Evolutionary conservation across 75 land plant genomes (phyloP), one percentile per base, ranked within the genome.

Genomic region (Selaginella tamariscina): DNA sequence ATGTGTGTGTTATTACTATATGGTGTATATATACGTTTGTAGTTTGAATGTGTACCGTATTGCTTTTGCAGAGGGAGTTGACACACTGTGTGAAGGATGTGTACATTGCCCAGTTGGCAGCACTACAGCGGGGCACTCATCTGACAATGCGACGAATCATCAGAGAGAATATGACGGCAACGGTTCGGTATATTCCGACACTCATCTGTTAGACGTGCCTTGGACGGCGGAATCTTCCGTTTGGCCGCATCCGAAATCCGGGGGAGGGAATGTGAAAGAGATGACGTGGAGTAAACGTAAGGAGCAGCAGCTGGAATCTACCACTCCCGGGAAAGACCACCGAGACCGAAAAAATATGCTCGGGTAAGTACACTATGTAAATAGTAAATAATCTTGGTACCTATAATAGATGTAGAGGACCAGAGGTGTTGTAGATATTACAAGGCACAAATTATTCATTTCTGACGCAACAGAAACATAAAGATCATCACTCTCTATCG

Each of bases 51-150:
- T n/a, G n/a, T n/a, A n/a, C n/a, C 49, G 49, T 39, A 5, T 5
- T 21, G 8, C 39, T 67, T 32, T 31, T 67, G 21, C 69, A 68
- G 70, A 56, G 70, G 18, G 70, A 68, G 54, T 22, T 18, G 30
- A 2, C 39, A 5, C 2, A 32, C 2, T 65, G 54, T 29, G 32
- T 28, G 15, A 70, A 65, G 64, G 74, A 75, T 30, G 21, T 75
- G 28, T 71, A 56, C 29, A 24, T 65, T 28, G 68, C 56, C 0
- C 69, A 71, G 29, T 21, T 75, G 24, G 30, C 32, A 39, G 49
- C 49, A 5, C 11, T 39, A 5, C 11, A 15, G 49, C 11, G 15
- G 49, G 49, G 15, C 49, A 39, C 49, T 39, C 49, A 15, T 5
- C 15, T 5, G 49, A 39, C 15, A 5, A 39, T 5, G 49, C 49